A percentile compares a stretch with the other conserved stretches of the same genome.
phyloP scores from a whole-genome alignment of 2,329 filamentous ascomycete species.

The Cytospora mali region DNA sequence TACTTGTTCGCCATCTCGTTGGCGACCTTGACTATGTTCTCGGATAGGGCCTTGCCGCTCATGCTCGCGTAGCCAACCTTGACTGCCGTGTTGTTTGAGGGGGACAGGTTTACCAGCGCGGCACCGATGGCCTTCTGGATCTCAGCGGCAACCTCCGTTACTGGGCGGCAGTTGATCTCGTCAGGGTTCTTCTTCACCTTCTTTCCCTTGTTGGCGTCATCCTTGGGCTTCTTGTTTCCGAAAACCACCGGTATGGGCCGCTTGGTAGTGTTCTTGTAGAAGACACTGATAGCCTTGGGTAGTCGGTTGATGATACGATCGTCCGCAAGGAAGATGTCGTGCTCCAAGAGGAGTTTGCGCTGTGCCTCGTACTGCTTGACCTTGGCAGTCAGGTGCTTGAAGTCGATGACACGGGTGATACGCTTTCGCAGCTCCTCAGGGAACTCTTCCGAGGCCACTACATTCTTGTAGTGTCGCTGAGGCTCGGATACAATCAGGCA shows the following conservation, averaged over 20 bases:
- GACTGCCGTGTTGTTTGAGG: slow-evolving; percentile 78
- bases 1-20: slow-evolving; percentile 73
- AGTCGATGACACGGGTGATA: slow-evolving; percentile 77
- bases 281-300: slow-evolving; percentile 81
- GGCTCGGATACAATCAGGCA: slow-evolving; percentile 83
- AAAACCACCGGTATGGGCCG: slow-evolving; percentile 83
- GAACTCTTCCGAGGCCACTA: slow-evolving; percentile 74
- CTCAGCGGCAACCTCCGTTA: slow-evolving; percentile 74
- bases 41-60: slow-evolving; percentile 73
- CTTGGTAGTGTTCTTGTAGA: slow-evolving; percentile 83
- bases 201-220: slow-evolving; percentile 61
- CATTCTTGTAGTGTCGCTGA: slow-evolving; percentile 88
- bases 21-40: slow-evolving; percentile 77
- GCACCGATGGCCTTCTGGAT: slow-evolving; percentile 75
- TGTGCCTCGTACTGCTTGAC: slow-evolving; percentile 87
- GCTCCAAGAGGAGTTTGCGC: slow-evolving; percentile 79
- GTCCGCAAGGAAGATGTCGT: slow-evolving; percentile 93
- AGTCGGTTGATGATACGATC: slow-evolving; percentile 78
- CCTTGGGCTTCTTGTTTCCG: slow-evolving; percentile 52
- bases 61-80: slow-evolving; percentile 77
- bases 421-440: slow-evolving; percentile 66
- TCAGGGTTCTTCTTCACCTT: slow-evolving; percentile 55
- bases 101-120: slow-evolving; percentile 79
- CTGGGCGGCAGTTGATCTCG: slow-evolving; percentile 51
- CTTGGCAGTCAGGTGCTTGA: slow-evolving; percentile 78